Percentiles rank a stretch among this genome's conserved stretches.
Conservation (phyloP, 2,329 filamentous ascomycete species). For the Fusarium mangiferae region DNA sequence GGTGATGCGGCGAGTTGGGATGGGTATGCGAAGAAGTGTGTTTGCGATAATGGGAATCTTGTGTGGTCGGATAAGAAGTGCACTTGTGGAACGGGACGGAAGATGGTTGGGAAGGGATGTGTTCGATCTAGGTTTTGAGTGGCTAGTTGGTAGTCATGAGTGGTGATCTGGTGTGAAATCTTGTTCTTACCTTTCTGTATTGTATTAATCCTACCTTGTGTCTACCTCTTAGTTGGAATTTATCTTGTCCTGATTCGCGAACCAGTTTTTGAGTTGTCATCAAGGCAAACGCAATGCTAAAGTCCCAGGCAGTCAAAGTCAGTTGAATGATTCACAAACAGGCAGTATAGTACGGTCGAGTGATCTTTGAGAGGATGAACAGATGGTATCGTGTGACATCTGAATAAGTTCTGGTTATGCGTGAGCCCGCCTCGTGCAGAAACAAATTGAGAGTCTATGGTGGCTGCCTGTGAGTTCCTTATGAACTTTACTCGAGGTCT, state of each 20-base stretch:
- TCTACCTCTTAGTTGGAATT: accelerated
- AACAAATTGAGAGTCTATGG: accelerated
- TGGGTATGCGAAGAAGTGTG: not conserved
- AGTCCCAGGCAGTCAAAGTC: accelerated
- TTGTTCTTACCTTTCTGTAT: not conserved
- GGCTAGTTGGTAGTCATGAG: no score
- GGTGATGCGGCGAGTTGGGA: not conserved
- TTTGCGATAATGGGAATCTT: not conserved
- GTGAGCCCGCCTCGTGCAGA: accelerated
- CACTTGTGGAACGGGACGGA: not conserved
- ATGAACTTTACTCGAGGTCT: accelerated
- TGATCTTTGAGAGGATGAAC: accelerated
- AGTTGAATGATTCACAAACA: accelerated
- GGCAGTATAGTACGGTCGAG: accelerated
- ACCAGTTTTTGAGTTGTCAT: not conserved
- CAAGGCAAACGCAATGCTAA: accelerated
- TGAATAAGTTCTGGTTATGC: accelerated
- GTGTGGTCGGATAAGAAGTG: not conserved
- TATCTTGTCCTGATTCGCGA: not conserved
- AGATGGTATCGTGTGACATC: accelerated
- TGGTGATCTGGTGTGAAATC: no score
- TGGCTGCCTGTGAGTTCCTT: not conserved
- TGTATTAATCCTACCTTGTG: not conserved
- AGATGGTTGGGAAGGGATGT: not conserved
- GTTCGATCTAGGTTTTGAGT: not conserved